phyloP scores from a whole-genome alignment of 768 basidiomycete genomes.

The Boletus sp. region DNA sequence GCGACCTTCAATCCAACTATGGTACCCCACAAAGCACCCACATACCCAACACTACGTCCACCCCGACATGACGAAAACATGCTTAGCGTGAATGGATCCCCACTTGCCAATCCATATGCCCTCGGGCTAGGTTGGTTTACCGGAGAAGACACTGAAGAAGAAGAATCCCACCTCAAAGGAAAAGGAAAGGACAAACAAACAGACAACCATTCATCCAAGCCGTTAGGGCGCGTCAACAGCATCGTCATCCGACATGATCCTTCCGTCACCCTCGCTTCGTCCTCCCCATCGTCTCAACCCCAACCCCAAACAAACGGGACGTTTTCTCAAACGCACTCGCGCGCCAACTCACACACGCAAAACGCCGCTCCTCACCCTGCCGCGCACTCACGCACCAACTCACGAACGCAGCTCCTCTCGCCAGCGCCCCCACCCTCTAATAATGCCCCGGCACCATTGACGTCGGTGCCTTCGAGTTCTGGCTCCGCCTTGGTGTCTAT shows the following conservation, averaged over 20 bases:
- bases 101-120: constrained; percentile 74
- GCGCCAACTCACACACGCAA: constrained; percentile 53
- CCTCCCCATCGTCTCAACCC: constrained; percentile 25
- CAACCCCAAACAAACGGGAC: constrained; percentile 20
- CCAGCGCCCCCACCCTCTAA: not conserved
- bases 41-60: constrained; percentile 52
- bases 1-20: constrained; percentile 73
- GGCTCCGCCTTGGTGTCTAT: constrained; percentile 68
- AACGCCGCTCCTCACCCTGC: not conserved
- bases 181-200: constrained; percentile 26
- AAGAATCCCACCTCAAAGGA: constrained; percentile 10
- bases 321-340: constrained; percentile 36
- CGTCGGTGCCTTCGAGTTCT: constrained; percentile 7
- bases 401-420: constrained; percentile 24
- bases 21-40: constrained; percentile 41
- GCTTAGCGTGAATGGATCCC: constrained; percentile 81
- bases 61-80: constrained; percentile 75
- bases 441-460: not conserved
- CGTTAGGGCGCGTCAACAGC: constrained; percentile 48
- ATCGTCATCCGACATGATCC: constrained; percentile 64
- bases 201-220: constrained; percentile 11
- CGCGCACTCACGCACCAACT: constrained; percentile 44
- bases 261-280: constrained; percentile 38
- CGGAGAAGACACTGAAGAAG: constrained; percentile 30
- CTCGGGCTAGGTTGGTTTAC: constrained; percentile 63